Percentiles rank a stretch among this genome's conserved stretches.
Evolutionary conservation across 352 stramenopile species (phyloP).

Genomic region (Phytophthora fragariaefolia): DNA sequence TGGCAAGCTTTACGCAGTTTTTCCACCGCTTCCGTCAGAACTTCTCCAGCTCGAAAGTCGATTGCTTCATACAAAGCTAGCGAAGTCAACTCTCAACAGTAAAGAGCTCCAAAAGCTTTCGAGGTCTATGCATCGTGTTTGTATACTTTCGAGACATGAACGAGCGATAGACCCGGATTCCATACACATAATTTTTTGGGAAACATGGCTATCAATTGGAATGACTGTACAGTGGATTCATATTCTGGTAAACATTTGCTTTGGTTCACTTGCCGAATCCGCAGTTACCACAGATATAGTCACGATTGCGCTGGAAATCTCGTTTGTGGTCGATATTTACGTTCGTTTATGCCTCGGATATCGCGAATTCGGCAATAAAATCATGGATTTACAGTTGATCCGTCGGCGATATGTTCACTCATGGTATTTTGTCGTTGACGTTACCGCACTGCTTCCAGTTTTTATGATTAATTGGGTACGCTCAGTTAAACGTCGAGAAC

Average conservation of each 20-base stretch:
- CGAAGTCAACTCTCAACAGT: conserved; percentile 23
- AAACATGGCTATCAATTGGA: conserved; percentile 34
- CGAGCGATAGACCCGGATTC: conserved; percentile 46
- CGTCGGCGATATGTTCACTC: conserved; percentile 48
- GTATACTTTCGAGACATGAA: conserved; percentile 4
- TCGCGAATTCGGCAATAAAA: conserved; percentile 67
- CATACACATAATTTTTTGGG: conserved; percentile 34
- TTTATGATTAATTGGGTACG: conserved; percentile 55
- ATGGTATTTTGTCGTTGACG: conserved; percentile 45
- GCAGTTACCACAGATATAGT: conserved; percentile 17
- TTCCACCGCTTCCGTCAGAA: conserved; percentile 47
- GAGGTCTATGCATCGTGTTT: not conserved
- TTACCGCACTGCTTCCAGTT: conserved; percentile 46
- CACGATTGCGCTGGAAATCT: conserved; percentile 41
- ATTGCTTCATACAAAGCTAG: conserved; percentile 46
- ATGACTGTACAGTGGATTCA: conserved; percentile 48
- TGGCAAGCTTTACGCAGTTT: conserved; percentile 42
- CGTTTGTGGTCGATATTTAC: conserved; percentile 55
- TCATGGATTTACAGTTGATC: conserved; percentile 51
- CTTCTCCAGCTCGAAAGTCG: conserved; percentile 51
- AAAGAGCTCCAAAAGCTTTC: not conserved
- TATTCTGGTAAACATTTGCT: conserved; percentile 50
- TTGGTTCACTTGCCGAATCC: conserved; percentile 18
- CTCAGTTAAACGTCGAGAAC: conserved; percentile 34
- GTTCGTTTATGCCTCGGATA: conserved; percentile 52